Evolutionary conservation across 768 basidiomycete genomes (phyloP).

Genomic region (Mycena crocata): DNA sequence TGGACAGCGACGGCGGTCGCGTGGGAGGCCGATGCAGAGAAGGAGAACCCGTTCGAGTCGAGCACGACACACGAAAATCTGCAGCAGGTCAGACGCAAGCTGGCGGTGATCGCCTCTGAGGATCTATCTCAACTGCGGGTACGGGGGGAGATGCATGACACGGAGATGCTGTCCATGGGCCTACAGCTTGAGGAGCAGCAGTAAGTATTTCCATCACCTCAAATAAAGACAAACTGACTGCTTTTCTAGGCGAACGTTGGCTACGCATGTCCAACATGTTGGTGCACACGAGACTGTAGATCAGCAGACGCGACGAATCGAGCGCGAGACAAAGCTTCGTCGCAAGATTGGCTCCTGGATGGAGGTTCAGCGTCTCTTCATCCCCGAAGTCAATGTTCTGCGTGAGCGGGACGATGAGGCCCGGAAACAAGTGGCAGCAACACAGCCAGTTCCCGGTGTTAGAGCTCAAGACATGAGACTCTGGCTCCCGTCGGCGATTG

Average conservation of each 20-base stretch:
- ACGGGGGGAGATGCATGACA: conserved; percentile 31
- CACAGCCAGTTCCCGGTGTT: not conserved
- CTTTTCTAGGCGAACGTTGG: conserved; percentile 1
- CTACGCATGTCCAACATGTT: not conserved
- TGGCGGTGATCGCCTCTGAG: conserved; percentile 19
- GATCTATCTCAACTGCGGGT: not conserved
- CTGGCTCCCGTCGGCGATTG: conserved; percentile 38
- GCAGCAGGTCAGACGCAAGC: conserved; percentile 23
- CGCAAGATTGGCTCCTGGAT: conserved; percentile 11
- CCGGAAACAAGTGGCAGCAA: not conserved
- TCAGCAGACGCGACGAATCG: not conserved
- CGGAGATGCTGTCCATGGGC: conserved; percentile 19
- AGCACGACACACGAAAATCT: conserved; percentile 5
- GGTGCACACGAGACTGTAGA: conserved; percentile 3
- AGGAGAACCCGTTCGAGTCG: conserved; percentile 27
- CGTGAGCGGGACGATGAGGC: not conserved
- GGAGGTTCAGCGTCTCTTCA: conserved; percentile 1
- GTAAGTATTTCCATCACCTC: not conserved
- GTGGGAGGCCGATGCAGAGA: conserved; percentile 25
- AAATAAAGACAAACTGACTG: not conserved
- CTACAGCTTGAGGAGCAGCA: conserved; percentile 36
- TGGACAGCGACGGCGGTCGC: conserved; percentile 14
- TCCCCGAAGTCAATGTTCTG: conserved; percentile 2
- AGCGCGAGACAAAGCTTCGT: conserved; percentile 3
- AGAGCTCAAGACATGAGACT: conserved; percentile 18